phyloP scores from a whole-genome alignment of 2,329 filamentous ascomycete genomes.

The Apiospora marii region DNA sequence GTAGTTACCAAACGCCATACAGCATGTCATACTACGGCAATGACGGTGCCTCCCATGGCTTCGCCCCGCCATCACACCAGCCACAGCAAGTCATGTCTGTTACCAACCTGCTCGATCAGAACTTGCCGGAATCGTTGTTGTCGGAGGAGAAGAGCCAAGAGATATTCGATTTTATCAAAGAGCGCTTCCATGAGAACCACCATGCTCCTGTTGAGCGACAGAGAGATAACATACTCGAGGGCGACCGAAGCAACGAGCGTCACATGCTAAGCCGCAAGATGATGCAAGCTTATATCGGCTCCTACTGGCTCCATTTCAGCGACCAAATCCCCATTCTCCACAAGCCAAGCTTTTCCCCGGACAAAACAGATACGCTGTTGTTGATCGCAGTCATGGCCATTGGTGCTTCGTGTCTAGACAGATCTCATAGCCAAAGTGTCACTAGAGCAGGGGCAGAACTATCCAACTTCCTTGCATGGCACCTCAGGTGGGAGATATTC shows the following conservation, averaged over 20 bases:
- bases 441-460: conserved; percentile 82
- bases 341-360: conserved; percentile 89
- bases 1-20: conserved; percentile 59
- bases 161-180: conserved; percentile 81
- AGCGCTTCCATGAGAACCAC: conserved; percentile 82
- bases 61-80: conserved; percentile 61
- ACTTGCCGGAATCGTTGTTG: conserved; percentile 78
- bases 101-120: conserved; percentile 82
- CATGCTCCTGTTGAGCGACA: conserved; percentile 76
- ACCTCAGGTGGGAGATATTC: conserved; percentile 95
- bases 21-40: conserved; percentile 57
- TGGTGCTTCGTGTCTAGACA: conserved; percentile 88
- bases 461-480: conserved; percentile 90
- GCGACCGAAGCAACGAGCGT: conserved; percentile 71
- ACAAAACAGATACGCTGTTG: conserved; percentile 84
- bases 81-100: conserved; percentile 89
- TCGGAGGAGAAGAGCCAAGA: conserved; percentile 89
- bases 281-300: conserved; percentile 94
- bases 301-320: conserved; percentile 95
- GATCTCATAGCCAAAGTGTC: conserved; percentile 75
- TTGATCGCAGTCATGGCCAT: conserved; percentile 91
- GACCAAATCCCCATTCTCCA: conserved; percentile 94
- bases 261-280: conserved; percentile 84
- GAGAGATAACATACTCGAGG: conserved; percentile 80
- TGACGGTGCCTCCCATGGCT: conserved; percentile 58